Percentiles rank a stretch among this genome's conserved stretches.
Conservation (phyloP, 73 alveolate species). For the Stentor roeselii region DNA sequence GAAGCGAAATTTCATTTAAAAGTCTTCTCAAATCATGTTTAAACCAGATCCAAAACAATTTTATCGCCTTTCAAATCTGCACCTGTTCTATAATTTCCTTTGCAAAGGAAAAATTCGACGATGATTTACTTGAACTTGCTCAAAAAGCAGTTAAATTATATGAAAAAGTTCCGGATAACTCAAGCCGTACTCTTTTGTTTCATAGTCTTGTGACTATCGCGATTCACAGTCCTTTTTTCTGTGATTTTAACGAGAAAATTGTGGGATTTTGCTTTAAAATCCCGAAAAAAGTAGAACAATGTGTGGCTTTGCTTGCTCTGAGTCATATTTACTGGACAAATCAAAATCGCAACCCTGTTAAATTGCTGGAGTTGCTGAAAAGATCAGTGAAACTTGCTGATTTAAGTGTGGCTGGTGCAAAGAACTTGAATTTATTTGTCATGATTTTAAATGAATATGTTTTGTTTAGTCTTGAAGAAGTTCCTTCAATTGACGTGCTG, state of each 20-base stretch:
- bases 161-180: neutral
- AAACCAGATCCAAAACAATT: neutral
- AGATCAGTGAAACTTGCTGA: neutral
- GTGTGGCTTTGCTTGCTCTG: neutral
- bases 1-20: neutral
- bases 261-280: neutral
- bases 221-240: neutral
- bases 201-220: neutral
- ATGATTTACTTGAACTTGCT: neutral
- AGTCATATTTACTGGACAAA: neutral
- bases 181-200: neutral
- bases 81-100: neutral
- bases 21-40: too few relatives aligned
- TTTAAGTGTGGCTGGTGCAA: neutral
- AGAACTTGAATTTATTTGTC: neutral
- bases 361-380: neutral
- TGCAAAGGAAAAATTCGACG: neutral
- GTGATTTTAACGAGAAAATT: neutral
- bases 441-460: neutral
- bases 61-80: neutral
- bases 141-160: too few relatives aligned
- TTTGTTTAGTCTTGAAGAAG: neutral
- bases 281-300: neutral
- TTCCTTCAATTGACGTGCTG: neutral
- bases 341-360: neutral